phyloP scores from a whole-genome alignment of 495 filamentous ascomycete genomes.

The Podospora comata region DNA sequence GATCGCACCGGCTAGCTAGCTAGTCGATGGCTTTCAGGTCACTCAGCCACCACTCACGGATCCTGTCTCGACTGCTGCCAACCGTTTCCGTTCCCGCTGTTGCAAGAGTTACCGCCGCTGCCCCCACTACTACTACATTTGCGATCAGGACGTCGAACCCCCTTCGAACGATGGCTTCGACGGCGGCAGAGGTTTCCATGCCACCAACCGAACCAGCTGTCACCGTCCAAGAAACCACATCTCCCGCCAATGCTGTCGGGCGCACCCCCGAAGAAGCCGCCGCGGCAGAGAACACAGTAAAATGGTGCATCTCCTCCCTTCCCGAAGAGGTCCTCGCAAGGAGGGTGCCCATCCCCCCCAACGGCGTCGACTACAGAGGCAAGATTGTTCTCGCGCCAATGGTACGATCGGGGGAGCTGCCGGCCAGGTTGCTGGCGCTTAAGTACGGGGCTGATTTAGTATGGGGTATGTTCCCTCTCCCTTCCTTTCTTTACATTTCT shows the following conservation, averaged over 20 bases:
- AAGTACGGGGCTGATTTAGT: constrained; percentile 96
- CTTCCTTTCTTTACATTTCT: constrained; percentile 13
- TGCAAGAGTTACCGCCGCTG: neutral
- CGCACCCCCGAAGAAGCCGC: constrained; percentile 24
- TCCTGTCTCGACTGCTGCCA: constrained; percentile 3
- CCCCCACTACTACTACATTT: neutral
- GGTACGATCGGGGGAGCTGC: constrained; percentile 93
- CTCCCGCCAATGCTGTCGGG: neutral
- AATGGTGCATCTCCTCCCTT: constrained; percentile 17
- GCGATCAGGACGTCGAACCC: neutral
- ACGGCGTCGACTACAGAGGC: constrained; percentile 87
- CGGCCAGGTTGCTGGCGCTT: constrained; percentile 78
- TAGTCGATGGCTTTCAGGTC: constrained; percentile 9
- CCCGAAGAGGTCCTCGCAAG: constrained; percentile 32
- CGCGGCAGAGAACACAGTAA: constrained; percentile 49
- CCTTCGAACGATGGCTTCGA: neutral
- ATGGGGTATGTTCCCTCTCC: constrained; percentile 61
- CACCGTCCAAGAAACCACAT: neutral
- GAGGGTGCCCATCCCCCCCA: constrained; percentile 72
- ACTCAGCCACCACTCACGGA: neutral
- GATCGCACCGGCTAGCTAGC: neutral
- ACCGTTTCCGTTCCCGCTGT: neutral
- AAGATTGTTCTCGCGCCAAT: constrained; percentile 95
- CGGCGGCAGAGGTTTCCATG: neutral
- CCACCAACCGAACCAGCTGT: neutral